Base-by-base conservation (phyloP, 352 stramenopile genomes). In the Globisporangium abappressorium region DNA sequence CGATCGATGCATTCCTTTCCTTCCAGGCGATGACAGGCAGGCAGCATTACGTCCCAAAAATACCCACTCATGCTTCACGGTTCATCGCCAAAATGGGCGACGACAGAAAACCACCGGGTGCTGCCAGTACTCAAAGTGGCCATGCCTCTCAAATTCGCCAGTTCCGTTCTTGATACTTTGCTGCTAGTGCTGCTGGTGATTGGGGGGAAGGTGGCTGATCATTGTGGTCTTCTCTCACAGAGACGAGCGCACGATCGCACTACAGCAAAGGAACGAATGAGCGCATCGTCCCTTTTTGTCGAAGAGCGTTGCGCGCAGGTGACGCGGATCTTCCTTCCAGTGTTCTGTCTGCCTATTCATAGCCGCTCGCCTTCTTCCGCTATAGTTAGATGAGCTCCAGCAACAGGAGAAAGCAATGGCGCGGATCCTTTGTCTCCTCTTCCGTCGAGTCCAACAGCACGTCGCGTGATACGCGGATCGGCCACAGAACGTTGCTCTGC, bases 81-180 rank as follows among this genome's bases (percentile, higher is more conserved):
- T 18, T 60, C 30, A 33, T 9, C 6, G 28, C 15, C 28, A 12
- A 14, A 49, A 49, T 14, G 7, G 28, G 14, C 12, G 18, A 2
- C 55, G 15, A n/a, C 55, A 43, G 36, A 60, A 60, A 43, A 60
- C 30, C 55, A 12, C 26, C 46, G n/a, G 24, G 18, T 49, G 43
- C 7, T 15, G 18, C 22, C 41, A 38, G 41, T 18, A 26, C 14
- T 18, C 33, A 15, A 61, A 61, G 30, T 61, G 56, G 33, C 20
- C 56, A 61, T 61, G 56, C 33, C 22, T 61, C 30, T 61, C 56
- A 61, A 49, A 49, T 4, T 49, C 41, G 41, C 41, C 41, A 49
- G 41, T 49, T 49, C 41, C 15, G 41, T 49, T 49, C 41, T 49
- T 49, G 41, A 22, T 22, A 49, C 41, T 49, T 49, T 3, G 12